A percentile compares a stretch with the other conserved stretches of the same genome.
Evolutionary conservation across 768 basidiomycete species (phyloP).

Genomic region (Boletus bicolor): DNA sequence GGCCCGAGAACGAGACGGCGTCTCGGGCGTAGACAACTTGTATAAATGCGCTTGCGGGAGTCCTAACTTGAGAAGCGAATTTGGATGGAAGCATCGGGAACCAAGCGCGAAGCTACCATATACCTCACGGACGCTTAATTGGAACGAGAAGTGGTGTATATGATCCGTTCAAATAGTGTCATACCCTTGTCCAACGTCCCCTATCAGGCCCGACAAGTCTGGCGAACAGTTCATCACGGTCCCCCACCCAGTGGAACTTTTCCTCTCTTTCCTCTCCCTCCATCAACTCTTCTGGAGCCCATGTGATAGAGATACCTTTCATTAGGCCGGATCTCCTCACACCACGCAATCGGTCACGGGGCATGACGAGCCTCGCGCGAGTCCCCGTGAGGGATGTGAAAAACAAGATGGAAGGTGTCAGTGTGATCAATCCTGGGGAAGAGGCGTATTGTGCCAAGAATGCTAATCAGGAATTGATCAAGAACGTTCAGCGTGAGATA

Average conservation of each 20-base stretch:
- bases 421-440: slow-evolving; percentile 56
- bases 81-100: slow-evolving; percentile 12
- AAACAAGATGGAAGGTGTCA: slow-evolving; percentile 46
- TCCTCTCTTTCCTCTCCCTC: slow-evolving; percentile 43
- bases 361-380: slow-evolving; percentile 44
- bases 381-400: slow-evolving; percentile 55
- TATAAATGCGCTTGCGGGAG: background rate
- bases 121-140: slow-evolving; percentile 7
- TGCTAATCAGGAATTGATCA: slow-evolving; percentile 43
- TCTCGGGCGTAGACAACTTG: slow-evolving; percentile 1
- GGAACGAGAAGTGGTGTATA: slow-evolving; percentile 7
- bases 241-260: slow-evolving; percentile 57
- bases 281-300: slow-evolving; percentile 31
- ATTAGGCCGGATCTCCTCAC: slow-evolving; percentile 56
- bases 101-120: slow-evolving; percentile 21
- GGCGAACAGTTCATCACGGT: slow-evolving; percentile 65
- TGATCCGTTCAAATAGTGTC: slow-evolving; percentile 13
- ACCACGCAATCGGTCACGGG: slow-evolving; percentile 44
- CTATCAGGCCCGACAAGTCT: slow-evolving; percentile 53
- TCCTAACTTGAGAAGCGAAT: background rate
- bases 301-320: slow-evolving; percentile 51
- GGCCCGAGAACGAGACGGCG: background rate
- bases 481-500: background rate
- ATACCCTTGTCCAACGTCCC: slow-evolving; percentile 48
- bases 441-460: slow-evolving; percentile 59